phyloP scores from a whole-genome alignment of 208 protist genomes.

The Acanthamoeba quina region DNA sequence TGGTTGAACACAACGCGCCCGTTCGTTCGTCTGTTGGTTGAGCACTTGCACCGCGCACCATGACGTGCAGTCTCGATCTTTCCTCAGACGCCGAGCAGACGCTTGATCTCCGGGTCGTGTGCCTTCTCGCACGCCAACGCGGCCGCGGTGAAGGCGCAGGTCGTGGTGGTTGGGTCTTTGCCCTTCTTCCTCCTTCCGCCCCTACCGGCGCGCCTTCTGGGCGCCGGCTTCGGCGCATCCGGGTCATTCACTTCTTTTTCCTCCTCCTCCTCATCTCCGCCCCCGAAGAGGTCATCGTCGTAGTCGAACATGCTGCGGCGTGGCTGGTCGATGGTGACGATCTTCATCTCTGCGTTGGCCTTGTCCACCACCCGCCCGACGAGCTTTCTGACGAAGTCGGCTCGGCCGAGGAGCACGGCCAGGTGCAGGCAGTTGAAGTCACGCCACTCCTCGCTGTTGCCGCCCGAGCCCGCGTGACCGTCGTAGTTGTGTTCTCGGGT shows the following conservation, averaged over 20 bases:
- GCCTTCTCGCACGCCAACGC: not conserved
- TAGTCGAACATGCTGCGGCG: not conserved
- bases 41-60: no score
- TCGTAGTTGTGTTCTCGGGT: not conserved
- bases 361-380: not conserved
- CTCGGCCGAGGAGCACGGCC: not conserved
- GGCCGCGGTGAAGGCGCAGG: not conserved
- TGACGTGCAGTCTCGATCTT: no score
- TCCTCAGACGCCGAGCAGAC: no score
- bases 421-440: constrained; percentile 17
- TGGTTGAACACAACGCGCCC: no score
- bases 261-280: not conserved
- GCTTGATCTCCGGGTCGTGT: no score
- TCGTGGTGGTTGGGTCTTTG: not conserved
- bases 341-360: not conserved
- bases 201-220: no score
- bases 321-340: not conserved
- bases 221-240: not conserved
- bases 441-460: not conserved
- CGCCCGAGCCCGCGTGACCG: not conserved
- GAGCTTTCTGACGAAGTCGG: not conserved
- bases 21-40: no score
- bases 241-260: not conserved
- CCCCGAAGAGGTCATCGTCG: not conserved
- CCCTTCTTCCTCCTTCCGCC: not conserved